Evolutionary conservation across 257 asterid species (phyloP).

Genomic region (Nicotiana tomentosiformis): DNA sequence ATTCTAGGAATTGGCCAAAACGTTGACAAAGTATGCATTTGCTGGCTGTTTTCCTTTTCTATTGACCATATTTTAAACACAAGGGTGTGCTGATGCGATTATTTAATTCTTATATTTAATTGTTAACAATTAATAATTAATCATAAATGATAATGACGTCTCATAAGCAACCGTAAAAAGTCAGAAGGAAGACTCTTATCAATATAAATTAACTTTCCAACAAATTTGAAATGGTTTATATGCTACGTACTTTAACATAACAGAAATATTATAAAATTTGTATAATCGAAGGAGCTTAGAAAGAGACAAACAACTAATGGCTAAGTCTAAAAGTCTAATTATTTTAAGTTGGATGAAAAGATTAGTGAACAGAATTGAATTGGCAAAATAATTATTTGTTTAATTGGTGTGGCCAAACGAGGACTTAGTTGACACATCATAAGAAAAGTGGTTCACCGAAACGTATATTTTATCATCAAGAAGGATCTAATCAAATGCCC

Average conservation of each 20-base stretch:
- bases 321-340: neutral
- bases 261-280: neutral
- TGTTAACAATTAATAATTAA: conserved; percentile 5
- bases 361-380: neutral
- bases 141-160: conserved; percentile 13
- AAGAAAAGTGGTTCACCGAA: conserved; percentile 5
- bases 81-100: neutral
- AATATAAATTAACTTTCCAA: conserved; percentile 4
- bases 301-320: neutral
- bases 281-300: neutral
- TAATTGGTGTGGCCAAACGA: neutral
- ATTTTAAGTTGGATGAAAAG: neutral
- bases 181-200: conserved; percentile 35
- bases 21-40: conserved; percentile 1
- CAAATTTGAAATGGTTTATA: conserved; percentile 2
- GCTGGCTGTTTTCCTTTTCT: neutral
- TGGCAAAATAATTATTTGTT: neutral
- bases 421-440: conserved; percentile 1
- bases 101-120: neutral
- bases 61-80: neutral
- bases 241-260: neutral
- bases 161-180: conserved; percentile 26
- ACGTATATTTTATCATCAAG: neutral
- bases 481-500: conserved; percentile 1
- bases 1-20: neutral